Conservation (phyloP, 257 asterid genomes). For the Salvia miltiorrhiza region DNA sequence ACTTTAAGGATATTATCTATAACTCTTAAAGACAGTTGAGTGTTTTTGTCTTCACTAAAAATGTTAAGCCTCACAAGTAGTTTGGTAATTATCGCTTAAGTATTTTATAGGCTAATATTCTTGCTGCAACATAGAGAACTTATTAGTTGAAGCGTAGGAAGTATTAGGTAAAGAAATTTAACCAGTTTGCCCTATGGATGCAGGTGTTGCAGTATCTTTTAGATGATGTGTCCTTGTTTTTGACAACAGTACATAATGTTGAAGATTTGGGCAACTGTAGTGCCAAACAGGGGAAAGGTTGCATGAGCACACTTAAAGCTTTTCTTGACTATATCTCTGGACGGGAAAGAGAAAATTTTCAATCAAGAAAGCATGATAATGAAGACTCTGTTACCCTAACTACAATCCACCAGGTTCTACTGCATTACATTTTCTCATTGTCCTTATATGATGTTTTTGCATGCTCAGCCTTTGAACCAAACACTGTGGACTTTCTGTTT, state of each 20-base stretch:
- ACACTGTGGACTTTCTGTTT: not conserved
- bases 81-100: not conserved
- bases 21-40: not conserved
- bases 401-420: slow-evolving; percentile 92
- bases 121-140: not conserved
- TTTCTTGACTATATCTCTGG: slow-evolving; percentile 78
- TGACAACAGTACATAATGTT: slow-evolving; percentile 44
- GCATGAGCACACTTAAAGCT: slow-evolving; percentile 55
- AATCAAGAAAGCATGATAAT: slow-evolving; percentile 71
- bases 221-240: slow-evolving; percentile 85
- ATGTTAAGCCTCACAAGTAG: not conserved
- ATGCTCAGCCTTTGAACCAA: slow-evolving; percentile 12
- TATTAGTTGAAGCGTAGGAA: not conserved
- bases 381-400: slow-evolving; percentile 89
- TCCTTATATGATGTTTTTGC: slow-evolving; percentile 15
- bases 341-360: slow-evolving; percentile 82
- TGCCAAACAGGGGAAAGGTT: slow-evolving; percentile 50
- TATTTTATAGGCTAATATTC: not conserved
- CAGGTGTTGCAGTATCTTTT: slow-evolving; percentile 91
- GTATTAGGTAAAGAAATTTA: slow-evolving; percentile 20
- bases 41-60: not conserved
- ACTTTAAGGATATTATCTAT: not conserved
- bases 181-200: slow-evolving; percentile 22
- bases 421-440: slow-evolving; percentile 4
- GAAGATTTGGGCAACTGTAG: slow-evolving; percentile 32